These are phyloP conservation scores for Tubosaeta brunneosetosa DNA, from an alignment of 768 basidiomycete genomes.

Conservation along the genomic window DNA sequence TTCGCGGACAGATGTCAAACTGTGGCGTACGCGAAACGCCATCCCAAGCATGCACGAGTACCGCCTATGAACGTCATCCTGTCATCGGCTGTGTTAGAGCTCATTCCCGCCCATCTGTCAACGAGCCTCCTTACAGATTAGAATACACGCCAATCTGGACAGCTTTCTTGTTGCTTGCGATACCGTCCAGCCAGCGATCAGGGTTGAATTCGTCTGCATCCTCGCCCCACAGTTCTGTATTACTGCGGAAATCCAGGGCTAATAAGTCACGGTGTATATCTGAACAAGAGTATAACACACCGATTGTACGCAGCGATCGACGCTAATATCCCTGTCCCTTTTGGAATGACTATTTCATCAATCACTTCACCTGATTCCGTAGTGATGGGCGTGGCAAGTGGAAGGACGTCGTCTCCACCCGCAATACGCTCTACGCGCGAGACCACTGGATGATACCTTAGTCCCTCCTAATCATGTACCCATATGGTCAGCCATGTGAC, in stretches of 20 bases:
- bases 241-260: not conserved
- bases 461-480: slow-evolving; percentile 22
- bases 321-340: slow-evolving; percentile 44
- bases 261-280: no score
- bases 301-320: slow-evolving; percentile 29
- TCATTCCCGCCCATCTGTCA: not conserved
- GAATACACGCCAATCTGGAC: not conserved
- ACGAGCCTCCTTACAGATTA: not conserved
- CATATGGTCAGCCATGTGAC: not conserved
- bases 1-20: not conserved
- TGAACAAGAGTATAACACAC: not conserved
- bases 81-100: not conserved
- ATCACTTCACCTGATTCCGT: slow-evolving; percentile 42
- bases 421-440: slow-evolving; percentile 51
- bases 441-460: slow-evolving; percentile 48
- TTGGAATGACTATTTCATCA: slow-evolving; percentile 43
- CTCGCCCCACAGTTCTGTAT: not conserved
- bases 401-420: slow-evolving; percentile 47
- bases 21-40: not conserved
- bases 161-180: not conserved
- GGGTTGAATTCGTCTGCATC: not conserved
- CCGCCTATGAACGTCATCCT: not conserved
- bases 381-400: slow-evolving; percentile 50
- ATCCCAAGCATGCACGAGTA: not conserved
- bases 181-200: not conserved